phyloP scores from a whole-genome alignment of 1,139 yeast genomes.

The Lodderomyces theae region DNA sequence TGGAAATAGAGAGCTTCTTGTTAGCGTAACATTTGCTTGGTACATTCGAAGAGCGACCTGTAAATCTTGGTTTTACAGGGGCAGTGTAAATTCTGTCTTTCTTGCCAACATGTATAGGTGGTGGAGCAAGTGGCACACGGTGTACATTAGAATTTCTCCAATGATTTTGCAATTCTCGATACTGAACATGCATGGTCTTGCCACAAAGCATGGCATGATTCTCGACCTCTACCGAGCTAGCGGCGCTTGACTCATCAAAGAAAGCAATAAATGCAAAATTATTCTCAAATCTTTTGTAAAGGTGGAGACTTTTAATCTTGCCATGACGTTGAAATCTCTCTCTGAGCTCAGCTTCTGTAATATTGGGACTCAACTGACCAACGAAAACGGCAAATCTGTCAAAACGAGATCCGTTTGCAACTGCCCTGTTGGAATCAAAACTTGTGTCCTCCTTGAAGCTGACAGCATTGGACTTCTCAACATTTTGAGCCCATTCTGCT shows the following conservation, averaged over 20 bases:
- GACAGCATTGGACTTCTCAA: conserved; percentile 32
- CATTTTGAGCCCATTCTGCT: conserved; percentile 85
- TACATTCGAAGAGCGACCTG: conserved; percentile 16
- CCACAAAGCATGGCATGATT: conserved; percentile 73
- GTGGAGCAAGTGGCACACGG: conserved; percentile 60
- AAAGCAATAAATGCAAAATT: conserved; percentile 74
- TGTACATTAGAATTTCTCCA: conserved; percentile 1
- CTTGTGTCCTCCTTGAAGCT: conserved; percentile 4
- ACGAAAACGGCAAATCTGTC: conserved; percentile 74
- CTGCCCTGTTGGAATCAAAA: conserved; percentile 8
- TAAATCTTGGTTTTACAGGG: conserved; percentile 14
- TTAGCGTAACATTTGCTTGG: too few relatives aligned
- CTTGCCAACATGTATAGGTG: conserved; percentile 61
- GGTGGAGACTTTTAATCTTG: conserved; percentile 49
- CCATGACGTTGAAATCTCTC: conserved; percentile 72
- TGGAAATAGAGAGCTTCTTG: too few relatives aligned
- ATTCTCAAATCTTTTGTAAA: conserved; percentile 47
- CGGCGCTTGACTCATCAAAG: conserved; percentile 67
- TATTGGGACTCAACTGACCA: conserved; percentile 61
- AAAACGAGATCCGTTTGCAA: conserved; percentile 27
- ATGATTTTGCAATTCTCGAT: conserved; percentile 53
- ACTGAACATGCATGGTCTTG: conserved; percentile 81
- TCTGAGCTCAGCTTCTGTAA: conserved; percentile 51
- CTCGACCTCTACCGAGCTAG: conserved; percentile 77
- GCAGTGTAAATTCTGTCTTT: background rate